Evolutionary conservation across 2,329 filamentous ascomycete species (phyloP), one percentile per base, ranked within the genome.

Genomic region (Hirsutella rhossiliensis): DNA sequence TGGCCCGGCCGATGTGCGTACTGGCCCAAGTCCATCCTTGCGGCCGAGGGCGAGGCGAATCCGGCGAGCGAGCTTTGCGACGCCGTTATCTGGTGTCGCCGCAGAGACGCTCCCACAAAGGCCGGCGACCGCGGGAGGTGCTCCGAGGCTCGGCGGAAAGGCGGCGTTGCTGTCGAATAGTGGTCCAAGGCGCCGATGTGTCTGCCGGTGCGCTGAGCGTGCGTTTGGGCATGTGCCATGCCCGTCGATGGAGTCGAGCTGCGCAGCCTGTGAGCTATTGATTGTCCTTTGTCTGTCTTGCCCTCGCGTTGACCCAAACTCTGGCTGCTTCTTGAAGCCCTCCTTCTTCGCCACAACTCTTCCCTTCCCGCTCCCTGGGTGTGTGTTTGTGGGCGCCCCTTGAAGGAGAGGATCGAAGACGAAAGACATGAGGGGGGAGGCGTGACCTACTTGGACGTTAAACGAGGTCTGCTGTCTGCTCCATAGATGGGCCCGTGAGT

Each of bases 151-250:
- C 69, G 65, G 58, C 71, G 62, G 54, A 69, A 76, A 17, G 67
- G 64, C 32, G 74, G 74, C 46, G 72, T 73, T 43, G 67, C 55
- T 46, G 68, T 57, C 41, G 69, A 62, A 59, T 78, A 78, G 52
- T 76, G 62, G 42, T 78, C 74, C 62, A 75, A 69, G 44, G 68
- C 59, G 54, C 61, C 72, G 52, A 75, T 59, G 46, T 71, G 67
- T 27, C 70, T 60, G 59, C 70, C 62, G 55, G 69, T 64, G 56
- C 73, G 56, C 51, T 59, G 55, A 41, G 53, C 54, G 48, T 56
- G 57, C 45, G 54, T 68, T 59, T 72, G 73, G 62, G 66, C 65
- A 69, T 76, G 72, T 66, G 72, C 69, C 72, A 78, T 77, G 56
- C 71, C 72, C 65, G 68, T 65, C 47, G 70, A 67, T 44, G 73